A percentile compares a stretch with the other conserved stretches of the same genome.
phyloP scores from a whole-genome alignment of 257 asterid genomes.

The Solanum virginianum region DNA sequence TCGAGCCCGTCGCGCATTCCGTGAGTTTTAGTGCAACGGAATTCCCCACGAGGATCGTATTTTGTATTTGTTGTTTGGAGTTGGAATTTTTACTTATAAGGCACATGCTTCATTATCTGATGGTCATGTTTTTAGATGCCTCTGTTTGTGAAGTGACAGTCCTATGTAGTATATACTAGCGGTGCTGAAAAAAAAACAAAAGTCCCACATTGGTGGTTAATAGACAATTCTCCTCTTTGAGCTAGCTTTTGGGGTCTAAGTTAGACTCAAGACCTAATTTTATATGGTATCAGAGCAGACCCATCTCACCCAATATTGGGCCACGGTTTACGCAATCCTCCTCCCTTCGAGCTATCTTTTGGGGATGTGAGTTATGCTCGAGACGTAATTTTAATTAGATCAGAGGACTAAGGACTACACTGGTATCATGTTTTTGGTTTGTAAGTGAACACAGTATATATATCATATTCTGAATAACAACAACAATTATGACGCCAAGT shows the following conservation, averaged over 20 bases:
- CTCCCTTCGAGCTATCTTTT: too few relatives aligned
- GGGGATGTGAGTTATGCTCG: too few relatives aligned
- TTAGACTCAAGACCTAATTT: too few relatives aligned
- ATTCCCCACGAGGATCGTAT: neutral
- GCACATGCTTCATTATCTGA: slow-evolving; percentile 24
- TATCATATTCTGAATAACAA: neutral
- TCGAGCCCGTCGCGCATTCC: too few relatives aligned
- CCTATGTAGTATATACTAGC: neutral
- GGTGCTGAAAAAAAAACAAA: neutral
- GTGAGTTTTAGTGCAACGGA: too few relatives aligned
- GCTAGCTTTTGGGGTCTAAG: too few relatives aligned
- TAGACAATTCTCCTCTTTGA: too few relatives aligned
- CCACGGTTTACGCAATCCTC: fast-evolving
- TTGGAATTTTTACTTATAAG: neutral
- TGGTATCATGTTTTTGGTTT: neutral
- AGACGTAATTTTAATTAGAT: too few relatives aligned
- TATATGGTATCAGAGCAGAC: too few relatives aligned
- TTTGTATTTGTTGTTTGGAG: neutral
- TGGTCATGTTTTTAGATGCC: neutral
- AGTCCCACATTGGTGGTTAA: too few relatives aligned
- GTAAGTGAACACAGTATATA: neutral
- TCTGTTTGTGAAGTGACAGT: neutral
- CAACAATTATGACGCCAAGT: neutral
- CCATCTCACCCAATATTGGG: too few relatives aligned
- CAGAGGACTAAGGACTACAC: neutral